These are phyloP conservation scores for Aspergillus piperis DNA, from an alignment of 2,329 filamentous ascomycete species.

Conservation along the genomic window DNA sequence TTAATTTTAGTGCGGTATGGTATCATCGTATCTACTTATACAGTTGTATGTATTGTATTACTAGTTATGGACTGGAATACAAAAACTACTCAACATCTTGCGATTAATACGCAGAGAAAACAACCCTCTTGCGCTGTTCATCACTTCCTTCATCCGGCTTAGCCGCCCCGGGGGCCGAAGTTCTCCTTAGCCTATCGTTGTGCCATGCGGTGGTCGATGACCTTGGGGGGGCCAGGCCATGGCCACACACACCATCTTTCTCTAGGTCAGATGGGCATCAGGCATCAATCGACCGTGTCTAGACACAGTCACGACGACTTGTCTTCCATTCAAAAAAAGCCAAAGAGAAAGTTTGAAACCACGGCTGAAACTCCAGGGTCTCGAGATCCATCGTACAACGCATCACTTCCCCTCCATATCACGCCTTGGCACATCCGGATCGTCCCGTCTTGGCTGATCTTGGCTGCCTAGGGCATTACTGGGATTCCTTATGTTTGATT, in stretches of 20 bases:
- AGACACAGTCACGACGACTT: neutral
- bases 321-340: neutral
- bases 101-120: too few relatives aligned
- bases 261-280: neutral
- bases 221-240: too few relatives aligned
- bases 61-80: too few relatives aligned
- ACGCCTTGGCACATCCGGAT: conserved; percentile 13
- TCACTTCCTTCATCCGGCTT: neutral
- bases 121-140: neutral
- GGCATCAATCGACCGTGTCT: neutral
- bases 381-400: neutral
- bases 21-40: too few relatives aligned
- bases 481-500: neutral
- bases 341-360: neutral
- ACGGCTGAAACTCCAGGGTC: neutral
- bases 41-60: too few relatives aligned
- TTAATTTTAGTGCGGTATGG: too few relatives aligned
- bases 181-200: neutral
- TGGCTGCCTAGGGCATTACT: neutral
- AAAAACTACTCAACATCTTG: too few relatives aligned
- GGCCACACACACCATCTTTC: too few relatives aligned
- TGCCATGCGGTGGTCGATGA: neutral
- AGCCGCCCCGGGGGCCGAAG: neutral
- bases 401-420: neutral
- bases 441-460: conserved; percentile 28